Conservation (phyloP, 2,329 filamentous ascomycete genomes). For the Stagonosporopsis chrysanthemi region DNA sequence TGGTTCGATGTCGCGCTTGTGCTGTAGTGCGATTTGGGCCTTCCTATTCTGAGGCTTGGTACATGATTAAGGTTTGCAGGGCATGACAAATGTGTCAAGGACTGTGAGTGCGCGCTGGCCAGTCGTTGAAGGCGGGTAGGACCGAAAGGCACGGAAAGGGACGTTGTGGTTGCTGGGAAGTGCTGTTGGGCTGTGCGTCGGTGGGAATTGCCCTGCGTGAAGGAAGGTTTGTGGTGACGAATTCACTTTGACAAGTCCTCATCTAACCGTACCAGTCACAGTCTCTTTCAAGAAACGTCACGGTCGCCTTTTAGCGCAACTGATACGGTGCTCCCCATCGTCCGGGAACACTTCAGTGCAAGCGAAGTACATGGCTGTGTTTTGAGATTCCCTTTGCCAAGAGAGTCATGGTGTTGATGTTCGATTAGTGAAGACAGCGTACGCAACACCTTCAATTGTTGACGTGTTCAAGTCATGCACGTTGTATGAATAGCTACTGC, state of each 20-base stretch:
- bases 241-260: background rate
- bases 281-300: background rate
- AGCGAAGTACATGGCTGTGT: background rate
- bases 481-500: background rate
- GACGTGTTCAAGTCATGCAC: background rate
- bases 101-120: background rate
- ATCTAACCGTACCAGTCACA: background rate
- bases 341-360: background rate
- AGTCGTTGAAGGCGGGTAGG: slow-evolving; percentile 9
- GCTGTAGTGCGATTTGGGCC: slow-evolving; percentile 12
- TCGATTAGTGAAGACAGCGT: background rate
- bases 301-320: background rate
- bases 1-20: slow-evolving; percentile 16
- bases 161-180: slow-evolving; percentile 13
- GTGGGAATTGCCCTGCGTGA: background rate
- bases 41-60: slow-evolving; percentile 10
- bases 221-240: background rate
- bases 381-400: background rate
- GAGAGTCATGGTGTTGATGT: background rate
- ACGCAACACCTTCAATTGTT: background rate
- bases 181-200: slow-evolving; percentile 9
- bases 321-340: background rate
- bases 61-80: slow-evolving; percentile 11
- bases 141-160: slow-evolving; percentile 9
- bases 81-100: slow-evolving; percentile 15